Percentiles rank a stretch among this genome's conserved stretches.
phyloP scores from a whole-genome alignment of 2,329 filamentous ascomycete genomes.

The Cladophialophora yegresii region DNA sequence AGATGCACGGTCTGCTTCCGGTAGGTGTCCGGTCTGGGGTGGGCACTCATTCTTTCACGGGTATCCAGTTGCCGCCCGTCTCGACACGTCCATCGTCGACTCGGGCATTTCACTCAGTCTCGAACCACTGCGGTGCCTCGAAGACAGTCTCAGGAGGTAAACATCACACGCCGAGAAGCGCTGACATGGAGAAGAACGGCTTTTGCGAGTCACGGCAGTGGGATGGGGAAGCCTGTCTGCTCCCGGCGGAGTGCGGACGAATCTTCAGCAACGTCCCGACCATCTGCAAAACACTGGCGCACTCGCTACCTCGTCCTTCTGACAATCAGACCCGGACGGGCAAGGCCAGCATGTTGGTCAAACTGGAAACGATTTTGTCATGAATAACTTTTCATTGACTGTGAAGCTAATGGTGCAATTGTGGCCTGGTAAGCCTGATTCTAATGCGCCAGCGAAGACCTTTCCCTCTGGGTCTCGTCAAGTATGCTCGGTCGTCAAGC shows the following conservation, averaged over 20 bases:
- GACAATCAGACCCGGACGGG: not conserved
- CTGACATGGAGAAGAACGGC: not conserved
- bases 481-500: slow-evolving; percentile 26
- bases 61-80: too few species aligned
- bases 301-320: not conserved
- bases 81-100: too few species aligned
- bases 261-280: not conserved
- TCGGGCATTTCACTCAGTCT: not conserved
- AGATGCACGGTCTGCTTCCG: not conserved
- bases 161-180: not conserved
- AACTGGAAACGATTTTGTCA: not conserved
- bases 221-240: not conserved
- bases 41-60: too few species aligned
- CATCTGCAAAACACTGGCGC: not conserved
- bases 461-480: slow-evolving; percentile 32
- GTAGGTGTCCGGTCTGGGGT: not conserved
- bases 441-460: slow-evolving; percentile 35
- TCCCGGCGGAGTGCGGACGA: slow-evolving; percentile 7
- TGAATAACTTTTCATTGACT: slow-evolving; percentile 7
- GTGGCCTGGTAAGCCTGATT: slow-evolving; percentile 35
- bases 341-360: not conserved
- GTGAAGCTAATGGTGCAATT: slow-evolving; percentile 9
- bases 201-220: not conserved
- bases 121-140: not conserved
- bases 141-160: not conserved